Evolutionary conservation across 2,329 filamentous ascomycete species (phyloP).

Genomic region (Cladophialophora psammophila): DNA sequence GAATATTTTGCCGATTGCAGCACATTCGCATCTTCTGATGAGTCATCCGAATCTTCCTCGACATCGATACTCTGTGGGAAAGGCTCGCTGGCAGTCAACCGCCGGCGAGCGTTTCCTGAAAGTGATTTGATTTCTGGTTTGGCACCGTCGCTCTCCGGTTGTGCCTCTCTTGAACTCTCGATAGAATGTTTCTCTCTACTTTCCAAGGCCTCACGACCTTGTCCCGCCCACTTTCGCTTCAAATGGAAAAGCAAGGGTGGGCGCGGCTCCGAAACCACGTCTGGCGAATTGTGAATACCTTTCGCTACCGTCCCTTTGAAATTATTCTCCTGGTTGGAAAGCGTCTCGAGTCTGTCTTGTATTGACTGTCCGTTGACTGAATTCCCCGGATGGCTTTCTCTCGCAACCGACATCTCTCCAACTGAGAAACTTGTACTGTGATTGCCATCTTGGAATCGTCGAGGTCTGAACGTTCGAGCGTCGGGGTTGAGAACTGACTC

Average conservation of each 20-base stretch:
- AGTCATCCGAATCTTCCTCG: conserved; percentile 15
- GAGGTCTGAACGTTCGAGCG: conserved; percentile 13
- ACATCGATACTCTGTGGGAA: conserved; percentile 2
- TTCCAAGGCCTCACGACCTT: conserved; percentile 8
- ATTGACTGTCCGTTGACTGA: neutral
- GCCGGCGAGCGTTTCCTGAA: conserved; percentile 1
- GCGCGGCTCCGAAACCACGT: neutral
- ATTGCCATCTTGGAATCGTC: conserved; percentile 14
- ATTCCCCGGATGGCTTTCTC: neutral
- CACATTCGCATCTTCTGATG: conserved; percentile 9
- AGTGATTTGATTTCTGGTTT: neutral
- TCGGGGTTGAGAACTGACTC: conserved; percentile 18
- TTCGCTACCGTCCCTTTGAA: neutral
- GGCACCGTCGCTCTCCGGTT: neutral
- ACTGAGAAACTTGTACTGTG: conserved; percentile 1
- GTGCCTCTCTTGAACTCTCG: neutral
- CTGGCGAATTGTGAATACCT: neutral
- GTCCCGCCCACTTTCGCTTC: conserved; percentile 11
- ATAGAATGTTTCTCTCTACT: neutral
- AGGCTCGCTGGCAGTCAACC: conserved; percentile 21
- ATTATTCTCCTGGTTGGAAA: conserved; percentile 12
- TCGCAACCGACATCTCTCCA: neutral
- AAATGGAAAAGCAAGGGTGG: conserved; percentile 1
- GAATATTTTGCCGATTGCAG: conserved; percentile 16
- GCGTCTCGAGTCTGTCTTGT: neutral